A percentile compares a stretch with the other conserved stretches of the same genome.
phyloP scores from a whole-genome alignment of 2,329 filamentous ascomycete species.

The Alternaria ethzedia region DNA sequence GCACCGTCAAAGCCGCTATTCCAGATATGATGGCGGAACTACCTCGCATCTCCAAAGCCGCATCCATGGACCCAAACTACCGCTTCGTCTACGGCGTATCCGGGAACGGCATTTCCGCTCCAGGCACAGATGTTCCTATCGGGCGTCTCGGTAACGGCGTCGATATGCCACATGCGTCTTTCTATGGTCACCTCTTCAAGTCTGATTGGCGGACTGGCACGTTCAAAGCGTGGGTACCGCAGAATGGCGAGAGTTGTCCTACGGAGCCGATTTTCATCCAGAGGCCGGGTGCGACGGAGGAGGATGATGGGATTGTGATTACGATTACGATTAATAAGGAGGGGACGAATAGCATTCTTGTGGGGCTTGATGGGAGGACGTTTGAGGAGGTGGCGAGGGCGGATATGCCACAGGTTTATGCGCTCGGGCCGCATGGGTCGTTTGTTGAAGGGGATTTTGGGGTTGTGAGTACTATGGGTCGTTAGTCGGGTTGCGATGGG shows the following conservation, averaged over 20 bases:
- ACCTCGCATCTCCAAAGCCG: neutral
- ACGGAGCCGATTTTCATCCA: neutral
- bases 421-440: neutral
- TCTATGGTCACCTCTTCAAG: neutral
- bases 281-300: neutral
- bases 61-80: neutral
- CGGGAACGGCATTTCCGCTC: neutral
- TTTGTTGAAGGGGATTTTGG: neutral
- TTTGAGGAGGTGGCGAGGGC: neutral
- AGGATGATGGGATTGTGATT: neutral
- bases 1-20: neutral
- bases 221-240: neutral
- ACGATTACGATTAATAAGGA: neutral
- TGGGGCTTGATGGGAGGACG: neutral
- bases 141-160: neutral
- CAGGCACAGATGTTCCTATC: neutral
- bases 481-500: no score
- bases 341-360: neutral
- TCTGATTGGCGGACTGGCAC: neutral
- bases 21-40: neutral
- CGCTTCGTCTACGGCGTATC: slow-evolving; percentile 3
- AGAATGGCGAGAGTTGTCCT: neutral
- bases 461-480: neutral
- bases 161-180: neutral
- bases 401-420: neutral